Percentiles rank a stretch among this genome's conserved stretches.
These are phyloP conservation scores for Inga laurina DNA, from an alignment of 306 rosid species.

Conservation along the genomic window DNA sequence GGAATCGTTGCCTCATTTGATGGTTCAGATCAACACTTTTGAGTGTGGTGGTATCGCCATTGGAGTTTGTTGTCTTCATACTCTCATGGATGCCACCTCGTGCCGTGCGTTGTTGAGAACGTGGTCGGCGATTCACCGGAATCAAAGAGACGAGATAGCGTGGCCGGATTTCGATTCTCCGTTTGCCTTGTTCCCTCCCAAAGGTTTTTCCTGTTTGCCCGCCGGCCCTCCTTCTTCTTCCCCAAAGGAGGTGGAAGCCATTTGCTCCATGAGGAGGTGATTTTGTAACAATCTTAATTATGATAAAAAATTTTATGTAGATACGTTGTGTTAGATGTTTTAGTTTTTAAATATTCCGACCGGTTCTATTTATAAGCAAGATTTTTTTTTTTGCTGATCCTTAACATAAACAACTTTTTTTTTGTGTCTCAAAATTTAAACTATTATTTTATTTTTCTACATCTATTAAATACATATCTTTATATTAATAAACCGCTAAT, in stretches of 20 bases:
- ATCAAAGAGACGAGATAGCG: background rate
- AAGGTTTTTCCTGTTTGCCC: background rate
- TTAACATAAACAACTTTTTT: too few species aligned
- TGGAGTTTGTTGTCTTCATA: background rate
- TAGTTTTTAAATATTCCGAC: too few species aligned
- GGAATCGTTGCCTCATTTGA: slow-evolving; percentile 33
- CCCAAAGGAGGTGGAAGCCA: background rate
- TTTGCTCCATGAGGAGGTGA: background rate
- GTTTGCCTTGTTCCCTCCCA: background rate
- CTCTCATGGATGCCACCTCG: background rate
- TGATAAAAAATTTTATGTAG: too few species aligned
- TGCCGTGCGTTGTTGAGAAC: background rate
- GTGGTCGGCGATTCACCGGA: slow-evolving; percentile 1
- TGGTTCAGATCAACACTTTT: slow-evolving; percentile 48
- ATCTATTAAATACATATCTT: too few species aligned
- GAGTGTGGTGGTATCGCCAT: slow-evolving; percentile 48
- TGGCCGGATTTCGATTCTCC: background rate
- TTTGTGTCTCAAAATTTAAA: too few species aligned
- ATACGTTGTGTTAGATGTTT: too few species aligned
- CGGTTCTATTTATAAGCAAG: too few species aligned
- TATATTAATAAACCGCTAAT: too few species aligned
- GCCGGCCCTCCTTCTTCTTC: background rate
- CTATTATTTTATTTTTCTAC: too few species aligned
- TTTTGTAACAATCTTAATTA: background rate
- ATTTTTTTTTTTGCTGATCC: too few species aligned